Base-by-base conservation (phyloP, 768 basidiomycete genomes). In the Boletus subcaerulescens region DNA sequence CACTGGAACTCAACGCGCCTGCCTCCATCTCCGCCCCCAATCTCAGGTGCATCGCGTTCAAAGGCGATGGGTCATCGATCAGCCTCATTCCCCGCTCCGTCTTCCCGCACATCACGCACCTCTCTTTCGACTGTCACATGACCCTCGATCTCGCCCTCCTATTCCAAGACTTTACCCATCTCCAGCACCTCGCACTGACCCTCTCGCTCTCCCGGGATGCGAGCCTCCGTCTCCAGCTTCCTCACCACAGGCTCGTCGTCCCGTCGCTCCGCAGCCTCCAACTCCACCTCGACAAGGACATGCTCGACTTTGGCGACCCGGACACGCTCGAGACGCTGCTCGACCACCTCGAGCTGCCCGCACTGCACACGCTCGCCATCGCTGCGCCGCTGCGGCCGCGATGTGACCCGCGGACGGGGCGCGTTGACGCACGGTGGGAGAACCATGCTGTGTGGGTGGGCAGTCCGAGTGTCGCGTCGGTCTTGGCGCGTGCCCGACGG, bases 31-130 rank as follows among this genome's bases (percentile, higher is more conserved):
- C 53, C 22, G 50, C 61, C 41, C 65, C 69, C 3, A 53, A 38
- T 29, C 55, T 69, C 29, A 57, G 44, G 36, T 49, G 38, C 29
- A 39, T 69, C 29, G 51, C 47, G 22, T 48, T 65, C 51, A 22
- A 52, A 1, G 65, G 68, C 20, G 24, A 48, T 15, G 61, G 39
- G 26, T 31, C 53, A 6, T 48, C 58, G 3, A 53, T 52, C 41
- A 18, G 52, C 42, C 33, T 65, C 48, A 24, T 71, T 32, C 60
- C 70, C 1, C 62, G 32, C 12, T 11, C 35, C 44, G 18, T 63
- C 31, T 56, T 57, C 3, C 32, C 55, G 4, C 63, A 65, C 12
- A 56, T 69, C 40, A 63, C 68, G 2, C 56, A 60, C 48, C 68
- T 69, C 44, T 52, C 60, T 24, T 41, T 67, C 13, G 60, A 68